These are phyloP conservation scores for Blastobotrys persicus DNA, from an alignment of 1,139 yeast species.

Conservation along the genomic window DNA sequence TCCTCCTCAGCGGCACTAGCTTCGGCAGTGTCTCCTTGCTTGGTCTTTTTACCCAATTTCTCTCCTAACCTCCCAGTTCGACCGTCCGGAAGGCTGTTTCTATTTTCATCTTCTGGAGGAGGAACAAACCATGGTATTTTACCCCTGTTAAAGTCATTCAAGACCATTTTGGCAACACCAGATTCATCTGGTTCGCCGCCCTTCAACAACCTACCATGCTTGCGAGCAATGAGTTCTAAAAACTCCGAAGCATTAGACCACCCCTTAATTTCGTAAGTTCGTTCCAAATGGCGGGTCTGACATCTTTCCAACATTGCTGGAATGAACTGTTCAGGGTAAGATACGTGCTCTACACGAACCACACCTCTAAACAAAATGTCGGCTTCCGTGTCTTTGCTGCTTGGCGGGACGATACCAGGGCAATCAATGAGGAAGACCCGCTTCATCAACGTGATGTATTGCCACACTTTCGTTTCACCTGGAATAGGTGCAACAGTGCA, in stretches of 20 bases:
- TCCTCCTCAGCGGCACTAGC: constrained; percentile 10
- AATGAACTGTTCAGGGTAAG: constrained; percentile 92
- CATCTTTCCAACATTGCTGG: constrained; percentile 85
- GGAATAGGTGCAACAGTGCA: constrained; percentile 98
- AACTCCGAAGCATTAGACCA: constrained; percentile 86
- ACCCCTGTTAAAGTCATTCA: constrained; percentile 95
- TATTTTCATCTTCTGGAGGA: constrained; percentile 62
- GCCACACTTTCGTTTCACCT: constrained; percentile 99
- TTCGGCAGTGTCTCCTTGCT: constrained; percentile 15
- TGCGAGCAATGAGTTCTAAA: constrained; percentile 85
- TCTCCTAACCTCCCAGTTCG: constrained; percentile 30
- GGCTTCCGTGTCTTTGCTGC: constrained; percentile 82
- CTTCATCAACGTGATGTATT: constrained; percentile 95
- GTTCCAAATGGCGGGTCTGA: constrained; percentile 84
- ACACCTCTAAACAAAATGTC: constrained; percentile 95
- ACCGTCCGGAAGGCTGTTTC: constrained; percentile 20
- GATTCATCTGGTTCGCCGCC: constrained; percentile 98
- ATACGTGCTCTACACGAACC: constrained; percentile 94
- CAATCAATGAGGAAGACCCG: constrained; percentile 93
- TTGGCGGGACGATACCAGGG: constrained; percentile 98
- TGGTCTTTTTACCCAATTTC: constrained; percentile 17
- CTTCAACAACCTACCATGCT: constrained; percentile 85
- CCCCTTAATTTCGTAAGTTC: constrained; percentile 92
- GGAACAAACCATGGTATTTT: constrained; percentile 97
- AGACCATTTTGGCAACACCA: constrained; percentile 85